Conservation (phyloP, 1,284 basidiomycete genomes). For the Apiotrichum veenhuisii region DNA sequence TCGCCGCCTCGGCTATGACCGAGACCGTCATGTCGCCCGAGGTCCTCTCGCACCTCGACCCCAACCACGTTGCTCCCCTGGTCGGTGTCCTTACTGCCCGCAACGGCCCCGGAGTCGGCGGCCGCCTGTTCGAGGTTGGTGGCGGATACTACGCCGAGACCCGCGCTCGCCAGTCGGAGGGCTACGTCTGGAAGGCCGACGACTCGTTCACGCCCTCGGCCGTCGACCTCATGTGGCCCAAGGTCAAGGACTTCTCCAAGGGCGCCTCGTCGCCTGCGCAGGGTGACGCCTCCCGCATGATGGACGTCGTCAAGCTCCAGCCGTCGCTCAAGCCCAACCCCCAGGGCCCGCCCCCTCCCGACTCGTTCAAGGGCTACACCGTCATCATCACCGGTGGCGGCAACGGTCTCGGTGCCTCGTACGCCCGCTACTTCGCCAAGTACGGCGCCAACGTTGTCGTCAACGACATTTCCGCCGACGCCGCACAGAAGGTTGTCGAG, state of each 20-base stretch:
- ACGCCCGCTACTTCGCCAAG: slow-evolving; percentile 84
- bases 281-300: slow-evolving; percentile 65
- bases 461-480: slow-evolving; percentile 88
- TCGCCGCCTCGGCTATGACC: slow-evolving; percentile 90
- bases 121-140: slow-evolving; percentile 88
- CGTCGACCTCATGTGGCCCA: slow-evolving; percentile 75
- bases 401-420: slow-evolving; percentile 84
- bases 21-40: slow-evolving; percentile 94
- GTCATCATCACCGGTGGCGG: slow-evolving; percentile 93
- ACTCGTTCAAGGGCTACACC: slow-evolving; percentile 82
- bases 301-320: slow-evolving; percentile 25
- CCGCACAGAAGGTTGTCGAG: slow-evolving; percentile 74
- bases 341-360: slow-evolving; percentile 59
- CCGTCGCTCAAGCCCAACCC: slow-evolving; percentile 14
- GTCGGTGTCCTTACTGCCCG: slow-evolving; percentile 62
- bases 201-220: slow-evolving; percentile 96
- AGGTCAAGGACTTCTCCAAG: slow-evolving; percentile 74
- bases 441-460: slow-evolving; percentile 94
- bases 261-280: slow-evolving; percentile 65
- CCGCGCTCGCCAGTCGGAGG: slow-evolving; percentile 87
- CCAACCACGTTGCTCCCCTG: slow-evolving; percentile 90
- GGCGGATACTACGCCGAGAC: slow-evolving; percentile 90
- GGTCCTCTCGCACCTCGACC: slow-evolving; percentile 87
- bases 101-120: slow-evolving; percentile 68
- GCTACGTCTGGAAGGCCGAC: slow-evolving; percentile 74